These are phyloP conservation scores for Saposhnikovia divaricata DNA, from an alignment of 129 eudicot genomes.

Conservation along the genomic window DNA sequence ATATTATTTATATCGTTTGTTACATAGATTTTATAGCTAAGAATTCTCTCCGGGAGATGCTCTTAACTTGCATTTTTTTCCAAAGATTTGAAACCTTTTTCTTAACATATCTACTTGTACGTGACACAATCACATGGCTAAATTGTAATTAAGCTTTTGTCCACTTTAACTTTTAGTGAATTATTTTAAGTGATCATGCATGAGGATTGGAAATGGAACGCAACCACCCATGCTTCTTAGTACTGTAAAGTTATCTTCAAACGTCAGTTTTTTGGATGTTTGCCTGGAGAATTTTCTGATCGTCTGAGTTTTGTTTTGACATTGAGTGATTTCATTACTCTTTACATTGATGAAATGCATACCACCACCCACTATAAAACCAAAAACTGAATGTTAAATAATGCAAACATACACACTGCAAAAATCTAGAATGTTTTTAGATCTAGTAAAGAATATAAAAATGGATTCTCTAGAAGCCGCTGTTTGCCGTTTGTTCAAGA, in stretches of 20 bases:
- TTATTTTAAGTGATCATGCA: background rate
- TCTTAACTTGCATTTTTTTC: background rate
- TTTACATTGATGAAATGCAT: background rate
- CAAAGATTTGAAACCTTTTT: background rate
- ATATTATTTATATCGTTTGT: too few relatives aligned
- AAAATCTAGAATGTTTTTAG: background rate
- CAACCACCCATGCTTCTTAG: background rate
- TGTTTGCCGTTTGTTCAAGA: too few relatives aligned
- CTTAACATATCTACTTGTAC: background rate
- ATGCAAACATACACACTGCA: background rate
- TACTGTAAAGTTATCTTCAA: background rate
- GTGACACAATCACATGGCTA: constrained; percentile 16
- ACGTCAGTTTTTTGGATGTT: constrained; percentile 8
- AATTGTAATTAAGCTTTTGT: constrained; percentile 27
- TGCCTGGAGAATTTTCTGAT: background rate
- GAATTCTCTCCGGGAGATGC: too few relatives aligned
- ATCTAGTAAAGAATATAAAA: too few relatives aligned
- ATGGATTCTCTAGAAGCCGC: too few relatives aligned
- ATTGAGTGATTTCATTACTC: background rate
- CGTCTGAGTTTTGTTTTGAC: background rate
- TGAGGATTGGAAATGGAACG: background rate
- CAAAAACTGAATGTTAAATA: background rate
- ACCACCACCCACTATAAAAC: background rate
- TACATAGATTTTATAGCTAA: too few relatives aligned
- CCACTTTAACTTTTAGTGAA: background rate